A percentile compares a stretch with the other conserved stretches of the same genome.
These are phyloP conservation scores for Cicer pinnatifidum DNA, from an alignment of 306 rosid species.

Conservation along the genomic window DNA sequence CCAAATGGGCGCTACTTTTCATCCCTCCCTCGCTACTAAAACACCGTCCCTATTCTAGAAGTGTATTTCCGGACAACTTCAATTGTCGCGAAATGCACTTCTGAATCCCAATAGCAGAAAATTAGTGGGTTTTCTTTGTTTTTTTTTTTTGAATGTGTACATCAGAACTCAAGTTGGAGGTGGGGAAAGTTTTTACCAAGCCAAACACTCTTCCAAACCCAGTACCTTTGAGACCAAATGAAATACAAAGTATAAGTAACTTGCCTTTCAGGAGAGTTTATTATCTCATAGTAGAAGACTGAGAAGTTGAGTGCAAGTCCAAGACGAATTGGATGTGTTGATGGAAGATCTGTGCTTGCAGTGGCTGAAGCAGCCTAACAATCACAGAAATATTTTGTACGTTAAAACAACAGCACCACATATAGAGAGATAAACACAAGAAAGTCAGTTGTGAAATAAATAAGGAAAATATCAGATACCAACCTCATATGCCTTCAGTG, in stretches of 20 bases:
- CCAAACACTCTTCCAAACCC: neutral
- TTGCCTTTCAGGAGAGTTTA: constrained; percentile 94
- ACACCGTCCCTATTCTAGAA: neutral
- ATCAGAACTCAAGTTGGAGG: too few relatives aligned
- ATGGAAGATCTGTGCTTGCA: constrained; percentile 85
- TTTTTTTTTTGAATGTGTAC: too few relatives aligned
- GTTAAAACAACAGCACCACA: constrained; percentile 27
- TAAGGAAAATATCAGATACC: constrained; percentile 23
- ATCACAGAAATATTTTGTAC: constrained; percentile 29
- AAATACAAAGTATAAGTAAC: neutral
- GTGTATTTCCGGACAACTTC: neutral
- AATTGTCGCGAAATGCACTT: too few relatives aligned
- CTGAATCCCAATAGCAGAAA: too few relatives aligned
- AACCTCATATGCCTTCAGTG: constrained; percentile 77
- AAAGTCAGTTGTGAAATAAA: constrained; percentile 8
- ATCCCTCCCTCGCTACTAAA: neutral
- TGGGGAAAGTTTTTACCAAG: neutral
- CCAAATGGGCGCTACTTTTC: neutral
- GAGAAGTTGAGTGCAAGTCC: constrained; percentile 98
- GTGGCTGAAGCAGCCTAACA: constrained; percentile 75
- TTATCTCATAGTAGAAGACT: constrained; percentile 90
- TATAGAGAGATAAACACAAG: neutral
- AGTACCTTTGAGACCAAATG: neutral
- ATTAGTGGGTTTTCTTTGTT: too few relatives aligned
- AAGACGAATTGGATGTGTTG: constrained; percentile 95